Evolutionary conservation across 495 filamentous ascomycete species (phyloP), one percentile per base, ranked within the genome.

Genomic region (Daldinia childiae): DNA sequence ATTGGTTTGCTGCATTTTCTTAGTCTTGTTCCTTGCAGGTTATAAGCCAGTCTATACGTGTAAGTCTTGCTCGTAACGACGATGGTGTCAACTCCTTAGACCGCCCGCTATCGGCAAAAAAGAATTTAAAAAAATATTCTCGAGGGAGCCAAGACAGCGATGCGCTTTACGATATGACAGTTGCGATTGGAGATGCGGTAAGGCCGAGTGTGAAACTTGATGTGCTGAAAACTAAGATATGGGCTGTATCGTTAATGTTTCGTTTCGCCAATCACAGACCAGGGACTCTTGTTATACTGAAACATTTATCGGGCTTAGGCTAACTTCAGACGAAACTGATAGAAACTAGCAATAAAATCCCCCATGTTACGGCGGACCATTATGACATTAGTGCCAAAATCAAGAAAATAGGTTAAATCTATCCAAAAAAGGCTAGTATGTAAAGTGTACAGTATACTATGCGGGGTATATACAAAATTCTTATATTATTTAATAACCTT

Each of bases 21-120:
- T 68, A 65, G 65, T 68, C 61, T 62, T 19, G 70, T 73, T 64
- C 70, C 64, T 73, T 73, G 70, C 70, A 73, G 64, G 61, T 64
- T 64, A 48, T 57, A 62, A 17, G 27, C 29, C 54, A 19, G 26
- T 21, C 8, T 9, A 32, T 73, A 68, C 64, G 59, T 72, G 59
- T 39, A 52, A 61, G 52, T 72, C 64, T 32, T 58, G 60, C 64
- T 32, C 57, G 60, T 65, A 56, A 60, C 59, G 43, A 57, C 24
- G 67, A 60, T 19, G 50, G 68, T 54, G 54, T 66, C 58, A 59
- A 3, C 26, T 26, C 15, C 36, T 19, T 45, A 60, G 52, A 19
- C 7, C 21, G 48, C 69, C 69, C 63, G 58, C 50, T 61, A 67
- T 72, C 69, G 62, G 68, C 52, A 62, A 26, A n/a, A 30, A 8